Evolutionary conservation across 192 early-diverging fungal species (phyloP).

Genomic region (Rhizoclosmatium sp.): DNA sequence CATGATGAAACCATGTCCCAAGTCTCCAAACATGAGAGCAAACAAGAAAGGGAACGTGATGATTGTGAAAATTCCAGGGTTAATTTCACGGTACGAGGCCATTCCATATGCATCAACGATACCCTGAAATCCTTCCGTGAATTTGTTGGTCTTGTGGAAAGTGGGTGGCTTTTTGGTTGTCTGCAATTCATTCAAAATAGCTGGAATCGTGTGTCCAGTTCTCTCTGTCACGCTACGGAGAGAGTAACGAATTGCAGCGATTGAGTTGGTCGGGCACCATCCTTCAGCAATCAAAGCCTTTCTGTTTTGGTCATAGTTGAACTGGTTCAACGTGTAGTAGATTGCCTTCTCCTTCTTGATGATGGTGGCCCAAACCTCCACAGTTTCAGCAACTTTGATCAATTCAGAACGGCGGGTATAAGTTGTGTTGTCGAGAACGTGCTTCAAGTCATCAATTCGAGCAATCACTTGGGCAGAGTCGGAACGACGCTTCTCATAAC

Average conservation of each 20-base stretch:
- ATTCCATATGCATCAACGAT: slow-evolving; percentile 98
- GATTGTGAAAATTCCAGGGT: slow-evolving; percentile 95
- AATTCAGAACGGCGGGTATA: slow-evolving; percentile 86
- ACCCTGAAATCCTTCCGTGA: slow-evolving; percentile 94
- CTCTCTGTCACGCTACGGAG: slow-evolving; percentile 85
- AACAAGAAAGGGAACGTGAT: slow-evolving; percentile 99
- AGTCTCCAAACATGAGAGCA: slow-evolving; percentile 99
- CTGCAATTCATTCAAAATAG: slow-evolving; percentile 84
- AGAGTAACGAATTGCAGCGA: slow-evolving; percentile 82
- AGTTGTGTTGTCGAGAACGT: slow-evolving; percentile 87
- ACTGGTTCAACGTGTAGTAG: slow-evolving; percentile 95
- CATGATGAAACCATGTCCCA: slow-evolving; percentile 94
- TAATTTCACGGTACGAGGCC: slow-evolving; percentile 95
- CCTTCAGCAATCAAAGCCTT: slow-evolving; percentile 98
- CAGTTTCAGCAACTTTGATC: slow-evolving; percentile 81
- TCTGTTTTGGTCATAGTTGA: slow-evolving; percentile 92
- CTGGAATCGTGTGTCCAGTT: slow-evolving; percentile 88
- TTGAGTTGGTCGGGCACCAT: slow-evolving; percentile 92
- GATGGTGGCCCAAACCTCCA: slow-evolving; percentile 88
- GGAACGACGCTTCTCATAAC: slow-evolving; percentile 84
- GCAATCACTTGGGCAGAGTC: slow-evolving; percentile 80
- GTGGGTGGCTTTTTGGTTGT: slow-evolving; percentile 94
- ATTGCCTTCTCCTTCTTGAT: slow-evolving; percentile 98
- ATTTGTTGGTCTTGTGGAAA: slow-evolving; percentile 94
- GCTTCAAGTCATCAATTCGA: slow-evolving; percentile 87